These are phyloP conservation scores for Yamadazyma conglobata DNA, from an alignment of 1,139 yeast genomes.

Conservation along the genomic window DNA sequence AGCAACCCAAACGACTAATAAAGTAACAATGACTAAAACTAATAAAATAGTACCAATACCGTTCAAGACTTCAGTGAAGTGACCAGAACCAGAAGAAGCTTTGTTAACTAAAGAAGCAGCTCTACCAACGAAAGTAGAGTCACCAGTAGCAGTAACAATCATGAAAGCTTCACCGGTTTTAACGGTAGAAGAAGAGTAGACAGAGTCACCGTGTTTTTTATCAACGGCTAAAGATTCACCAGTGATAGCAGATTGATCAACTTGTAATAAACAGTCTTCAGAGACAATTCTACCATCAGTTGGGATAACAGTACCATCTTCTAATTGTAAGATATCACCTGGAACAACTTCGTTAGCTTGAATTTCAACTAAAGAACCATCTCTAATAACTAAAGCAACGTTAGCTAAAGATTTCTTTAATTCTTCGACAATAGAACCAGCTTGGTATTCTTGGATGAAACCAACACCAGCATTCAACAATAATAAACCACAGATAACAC, in stretches of 20 bases:
- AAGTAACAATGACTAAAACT: constrained; percentile 84
- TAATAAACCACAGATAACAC: constrained; percentile 90
- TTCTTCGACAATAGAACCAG: constrained; percentile 94
- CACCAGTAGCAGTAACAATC: constrained; percentile 96
- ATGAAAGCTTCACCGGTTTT: constrained; percentile 96
- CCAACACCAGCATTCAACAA: constrained; percentile 91
- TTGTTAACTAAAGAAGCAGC: constrained; percentile 96
- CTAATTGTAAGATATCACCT: constrained; percentile 88
- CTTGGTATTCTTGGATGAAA: constrained; percentile 96
- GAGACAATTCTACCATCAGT: constrained; percentile 94
- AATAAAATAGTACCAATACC: constrained; percentile 94
- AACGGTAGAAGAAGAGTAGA: constrained; percentile 92
- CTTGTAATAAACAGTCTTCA: constrained; percentile 85
- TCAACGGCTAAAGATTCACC: constrained; percentile 98
- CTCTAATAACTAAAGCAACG: constrained; percentile 83
- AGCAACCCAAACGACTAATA: constrained; percentile 89
- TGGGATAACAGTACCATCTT: constrained; percentile 93
- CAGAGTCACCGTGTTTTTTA: constrained; percentile 83
- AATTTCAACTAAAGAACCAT: constrained; percentile 72
- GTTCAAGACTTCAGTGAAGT: constrained; percentile 95
- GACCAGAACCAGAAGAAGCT: constrained; percentile 93
- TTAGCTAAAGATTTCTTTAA: constrained; percentile 90
- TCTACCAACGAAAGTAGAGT: constrained; percentile 87
- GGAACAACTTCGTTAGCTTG: constrained; percentile 85
- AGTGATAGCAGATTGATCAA: constrained; percentile 97